phyloP scores from a whole-genome alignment of 805 yeast species.

The Candida krabiensis region DNA sequence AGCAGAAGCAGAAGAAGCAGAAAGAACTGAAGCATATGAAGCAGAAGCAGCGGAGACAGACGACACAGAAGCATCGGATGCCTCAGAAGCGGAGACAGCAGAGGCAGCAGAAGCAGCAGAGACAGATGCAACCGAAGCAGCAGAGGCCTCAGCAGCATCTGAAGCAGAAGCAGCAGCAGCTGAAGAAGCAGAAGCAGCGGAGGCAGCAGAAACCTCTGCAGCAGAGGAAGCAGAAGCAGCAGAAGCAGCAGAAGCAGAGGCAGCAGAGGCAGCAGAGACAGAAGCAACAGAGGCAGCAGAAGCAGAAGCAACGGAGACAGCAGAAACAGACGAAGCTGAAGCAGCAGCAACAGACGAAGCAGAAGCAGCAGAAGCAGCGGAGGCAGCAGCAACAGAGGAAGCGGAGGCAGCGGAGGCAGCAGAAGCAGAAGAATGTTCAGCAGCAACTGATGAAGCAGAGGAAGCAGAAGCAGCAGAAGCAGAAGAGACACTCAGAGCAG shows the following conservation, averaged over 20 bases:
- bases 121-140: too few relatives aligned
- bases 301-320: constrained; percentile 20
- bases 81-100: constrained; percentile 27
- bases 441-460: constrained; percentile 24
- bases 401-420: constrained; percentile 24
- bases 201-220: constrained; percentile 6
- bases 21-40: constrained; percentile 16
- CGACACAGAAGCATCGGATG: constrained; percentile 22
- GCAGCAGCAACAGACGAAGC: constrained; percentile 17
- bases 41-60: constrained; percentile 28
- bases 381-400: constrained; percentile 24
- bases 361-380: constrained; percentile 20
- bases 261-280: constrained; percentile 20
- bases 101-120: too few relatives aligned
- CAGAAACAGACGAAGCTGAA: constrained; percentile 18
- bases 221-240: constrained; percentile 10
- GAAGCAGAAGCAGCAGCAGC: constrained; percentile 16
- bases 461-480: constrained; percentile 21
- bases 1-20: constrained; percentile 28
- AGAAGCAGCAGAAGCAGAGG: constrained; percentile 14
- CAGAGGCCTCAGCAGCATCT: constrained; percentile 20
- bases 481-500: constrained; percentile 28
- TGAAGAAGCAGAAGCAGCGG: constrained; percentile 9
- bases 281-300: constrained; percentile 18
- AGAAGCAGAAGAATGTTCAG: constrained; percentile 24